These are phyloP conservation scores for Smittium culicis DNA, from an alignment of 371 early-diverging fungal genomes.

Conservation along the genomic window DNA sequence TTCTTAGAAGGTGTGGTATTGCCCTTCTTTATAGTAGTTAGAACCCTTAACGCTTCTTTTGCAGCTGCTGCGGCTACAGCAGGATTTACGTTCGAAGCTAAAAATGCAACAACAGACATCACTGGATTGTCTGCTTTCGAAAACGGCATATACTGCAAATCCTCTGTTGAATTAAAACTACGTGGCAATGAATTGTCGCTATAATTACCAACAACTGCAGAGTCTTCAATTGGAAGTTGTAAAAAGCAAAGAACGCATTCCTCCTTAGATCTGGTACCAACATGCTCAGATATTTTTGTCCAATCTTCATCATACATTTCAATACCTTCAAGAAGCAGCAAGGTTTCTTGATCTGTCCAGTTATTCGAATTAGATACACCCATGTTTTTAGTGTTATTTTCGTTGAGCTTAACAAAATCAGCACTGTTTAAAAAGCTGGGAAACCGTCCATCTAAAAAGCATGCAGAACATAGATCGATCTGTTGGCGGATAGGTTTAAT, in stretches of 20 bases:
- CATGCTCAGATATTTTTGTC: constrained; percentile 84
- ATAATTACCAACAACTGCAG: constrained; percentile 13
- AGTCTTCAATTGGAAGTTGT: constrained; percentile 88
- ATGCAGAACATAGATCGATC: constrained; percentile 72
- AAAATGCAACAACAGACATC: constrained; percentile 86
- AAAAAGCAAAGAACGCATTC: constrained; percentile 92
- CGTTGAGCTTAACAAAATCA: constrained; percentile 69
- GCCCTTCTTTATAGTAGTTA: constrained; percentile 19
- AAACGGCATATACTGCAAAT: constrained; percentile 50
- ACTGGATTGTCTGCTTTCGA: constrained; percentile 90
- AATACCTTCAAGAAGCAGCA: constrained; percentile 85
- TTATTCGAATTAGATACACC: constrained; percentile 25
- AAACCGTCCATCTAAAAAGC: constrained; percentile 89
- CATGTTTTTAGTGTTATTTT: not conserved
- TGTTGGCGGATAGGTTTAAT: constrained; percentile 49
- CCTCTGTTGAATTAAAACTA: not conserved
- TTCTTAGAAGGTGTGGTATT: constrained; percentile 12
- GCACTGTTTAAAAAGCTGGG: constrained; percentile 67
- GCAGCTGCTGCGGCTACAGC: constrained; percentile 83
- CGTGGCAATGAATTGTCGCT: constrained; percentile 14
- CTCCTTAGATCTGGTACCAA: constrained; percentile 81
- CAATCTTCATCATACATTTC: constrained; percentile 96
- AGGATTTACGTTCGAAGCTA: constrained; percentile 84
- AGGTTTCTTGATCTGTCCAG: constrained; percentile 93
- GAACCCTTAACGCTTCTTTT: constrained; percentile 44